Percentiles rank a stretch among this genome's conserved stretches.
These are phyloP conservation scores for Rhodotorula sp. DNA, from an alignment of 1,284 basidiomycete genomes.

Conservation along the genomic window DNA sequence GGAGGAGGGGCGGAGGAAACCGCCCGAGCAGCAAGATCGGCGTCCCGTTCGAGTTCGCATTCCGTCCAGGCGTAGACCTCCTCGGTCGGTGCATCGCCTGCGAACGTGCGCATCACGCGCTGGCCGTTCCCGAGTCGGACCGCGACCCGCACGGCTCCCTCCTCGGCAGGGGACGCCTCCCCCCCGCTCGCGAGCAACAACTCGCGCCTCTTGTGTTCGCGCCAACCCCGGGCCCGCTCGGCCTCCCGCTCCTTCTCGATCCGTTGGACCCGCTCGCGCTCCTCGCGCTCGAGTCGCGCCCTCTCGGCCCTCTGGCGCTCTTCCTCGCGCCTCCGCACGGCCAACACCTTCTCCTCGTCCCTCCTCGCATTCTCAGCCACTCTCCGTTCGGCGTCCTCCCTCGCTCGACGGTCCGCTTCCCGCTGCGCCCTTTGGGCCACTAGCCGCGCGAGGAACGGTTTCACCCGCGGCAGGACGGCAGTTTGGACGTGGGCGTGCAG, in stretches of 20 bases:
- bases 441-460: constrained; percentile 67
- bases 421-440: constrained; percentile 55
- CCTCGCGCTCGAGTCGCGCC: constrained; percentile 43
- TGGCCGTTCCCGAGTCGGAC: constrained; percentile 66
- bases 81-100: constrained; percentile 57
- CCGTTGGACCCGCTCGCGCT: constrained; percentile 43
- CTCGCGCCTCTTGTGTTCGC: constrained; percentile 51
- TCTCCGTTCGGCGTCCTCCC: constrained; percentile 82
- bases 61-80: constrained; percentile 70
- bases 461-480: constrained; percentile 73
- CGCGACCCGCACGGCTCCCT: constrained; percentile 60
- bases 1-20: constrained; percentile 2
- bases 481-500: constrained; percentile 66
- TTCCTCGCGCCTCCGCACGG: constrained; percentile 33
- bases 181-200: constrained; percentile 51
- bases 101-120: constrained; percentile 62
- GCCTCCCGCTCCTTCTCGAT: constrained; percentile 50
- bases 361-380: constrained; percentile 58
- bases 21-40: neutral
- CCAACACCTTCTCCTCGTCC: constrained; percentile 66
- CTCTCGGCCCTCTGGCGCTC: constrained; percentile 45
- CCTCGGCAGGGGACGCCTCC: constrained; percentile 47
- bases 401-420: constrained; percentile 65
- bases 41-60: constrained; percentile 27
- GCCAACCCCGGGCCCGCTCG: constrained; percentile 50